These are phyloP conservation scores for Capsicum chinense DNA, from an alignment of 257 asterid species.

Conservation along the genomic window DNA sequence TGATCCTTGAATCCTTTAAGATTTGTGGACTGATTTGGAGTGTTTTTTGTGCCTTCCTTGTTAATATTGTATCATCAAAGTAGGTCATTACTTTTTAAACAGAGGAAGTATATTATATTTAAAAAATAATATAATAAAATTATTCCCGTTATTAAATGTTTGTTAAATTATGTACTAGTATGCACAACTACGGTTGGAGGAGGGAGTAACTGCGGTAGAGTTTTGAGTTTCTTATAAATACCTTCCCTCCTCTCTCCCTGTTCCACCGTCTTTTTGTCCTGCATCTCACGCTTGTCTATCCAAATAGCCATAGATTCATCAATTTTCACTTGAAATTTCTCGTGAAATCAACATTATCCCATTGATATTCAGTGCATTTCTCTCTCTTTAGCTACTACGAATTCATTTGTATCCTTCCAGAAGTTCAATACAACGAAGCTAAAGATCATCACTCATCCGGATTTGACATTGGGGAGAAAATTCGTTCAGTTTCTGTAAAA, in stretches of 20 bases:
- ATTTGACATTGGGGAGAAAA: not conserved
- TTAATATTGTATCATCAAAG: too few relatives aligned
- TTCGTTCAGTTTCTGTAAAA: not conserved
- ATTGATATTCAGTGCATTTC: not conserved
- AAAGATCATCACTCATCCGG: not conserved
- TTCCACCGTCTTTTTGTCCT: not conserved
- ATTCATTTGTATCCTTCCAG: not conserved
- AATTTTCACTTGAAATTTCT: not conserved
- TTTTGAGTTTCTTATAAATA: constrained; percentile 12
- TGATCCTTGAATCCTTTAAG: too few relatives aligned
- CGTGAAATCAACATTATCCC: not conserved
- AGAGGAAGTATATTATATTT: too few relatives aligned
- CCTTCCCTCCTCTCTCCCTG: not conserved
- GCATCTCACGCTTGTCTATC: not conserved
- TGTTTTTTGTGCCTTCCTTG: too few relatives aligned
- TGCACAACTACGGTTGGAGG: too few relatives aligned
- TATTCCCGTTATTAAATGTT: too few relatives aligned
- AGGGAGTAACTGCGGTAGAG: too few relatives aligned
- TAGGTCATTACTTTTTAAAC: too few relatives aligned
- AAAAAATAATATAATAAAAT: too few relatives aligned
- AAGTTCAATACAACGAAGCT: not conserved
- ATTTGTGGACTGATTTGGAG: too few relatives aligned
- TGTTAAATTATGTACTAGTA: too few relatives aligned
- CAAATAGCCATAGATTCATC: not conserved
- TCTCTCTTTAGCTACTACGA: not conserved